These are phyloP conservation scores for Colletotrichum limetticola DNA, from an alignment of 2,329 filamentous ascomycete species.

Conservation along the genomic window DNA sequence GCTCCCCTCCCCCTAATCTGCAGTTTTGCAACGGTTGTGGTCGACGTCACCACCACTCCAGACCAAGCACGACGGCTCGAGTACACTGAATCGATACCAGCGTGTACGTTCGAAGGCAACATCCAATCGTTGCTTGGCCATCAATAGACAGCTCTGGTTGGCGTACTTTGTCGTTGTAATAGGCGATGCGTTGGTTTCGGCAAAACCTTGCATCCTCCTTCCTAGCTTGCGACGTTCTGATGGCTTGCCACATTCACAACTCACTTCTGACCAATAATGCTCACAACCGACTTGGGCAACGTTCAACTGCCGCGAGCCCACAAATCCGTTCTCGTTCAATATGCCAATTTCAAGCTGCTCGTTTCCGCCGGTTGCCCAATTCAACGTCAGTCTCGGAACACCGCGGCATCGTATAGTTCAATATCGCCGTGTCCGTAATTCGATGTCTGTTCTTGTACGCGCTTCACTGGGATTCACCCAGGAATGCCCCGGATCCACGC, in stretches of 20 bases:
- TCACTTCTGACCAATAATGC: constrained; percentile 11
- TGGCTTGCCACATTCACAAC: constrained; percentile 25
- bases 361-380: not conserved
- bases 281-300: not conserved
- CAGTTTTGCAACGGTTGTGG: not conserved
- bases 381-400: not conserved
- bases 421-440: constrained; percentile 4
- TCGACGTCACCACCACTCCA: constrained; percentile 11
- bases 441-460: not conserved
- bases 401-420: not conserved
- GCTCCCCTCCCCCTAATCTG: not conserved
- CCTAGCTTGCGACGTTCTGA: not conserved
- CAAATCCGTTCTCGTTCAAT: not conserved
- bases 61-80: not conserved
- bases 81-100: not conserved
- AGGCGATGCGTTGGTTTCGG: not conserved
- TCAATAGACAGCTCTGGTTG: not conserved
- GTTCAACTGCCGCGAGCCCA: not conserved
- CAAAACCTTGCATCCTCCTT: not conserved
- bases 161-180: not conserved
- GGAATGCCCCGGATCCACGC: constrained; percentile 1
- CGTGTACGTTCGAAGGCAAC: not conserved
- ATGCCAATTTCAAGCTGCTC: not conserved
- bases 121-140: not conserved
- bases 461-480: not conserved